Base-by-base conservation (phyloP, 129 eudicot genomes). In the Saussurea involucrata region DNA sequence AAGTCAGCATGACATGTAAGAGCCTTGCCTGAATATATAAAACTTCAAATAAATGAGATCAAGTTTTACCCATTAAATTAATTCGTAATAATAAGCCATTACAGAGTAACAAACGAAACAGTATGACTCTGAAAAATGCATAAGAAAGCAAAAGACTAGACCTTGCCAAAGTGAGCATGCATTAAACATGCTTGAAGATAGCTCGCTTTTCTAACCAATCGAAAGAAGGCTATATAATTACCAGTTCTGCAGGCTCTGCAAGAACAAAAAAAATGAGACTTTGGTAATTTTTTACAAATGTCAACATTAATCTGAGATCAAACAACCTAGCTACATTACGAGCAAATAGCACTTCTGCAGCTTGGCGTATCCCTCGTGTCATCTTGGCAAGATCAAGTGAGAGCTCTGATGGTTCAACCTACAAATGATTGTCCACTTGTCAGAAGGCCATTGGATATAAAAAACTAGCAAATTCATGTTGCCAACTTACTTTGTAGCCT, bases 91-190 rank as follows among this genome's bases (percentile, higher is more conserved):
- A 13, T 49, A 57, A 57, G 65, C 12, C 25, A 20, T 21, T 60
- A 20, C 13, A 60, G 65, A 22, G 65, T 60, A 8, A 60, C 27
- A 22, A 20, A 13, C 4, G 21, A 18, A 60, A 58, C 65, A 8
- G 28, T 20, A 20, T 46, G 4, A 49, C 65, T 25, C 17, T 49
- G 4, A 31, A 57, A 32, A 36, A 64, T 21, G n/a, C 31, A 72
- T 42, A 72, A 34, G 34, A 37, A 63, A 31, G 66, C 34, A 61
- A 76, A 73, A 34, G 46, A 76, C 72, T 76, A 83, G 77, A 95
- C 99, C 99, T 95, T 95, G 58, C 95, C 85, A 80, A 95, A 95
- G 80, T 95, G 99, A 57, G 99, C 99, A 85, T 95, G 99, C 95
- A 95, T 95, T 82, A 95, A 75, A 78, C 99, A 95, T 69, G 97